Evolutionary conservation across 345 rosid genomes (phyloP), one percentile per base, ranked within the genome.

Genomic region (Pelargonium nanum): DNA sequence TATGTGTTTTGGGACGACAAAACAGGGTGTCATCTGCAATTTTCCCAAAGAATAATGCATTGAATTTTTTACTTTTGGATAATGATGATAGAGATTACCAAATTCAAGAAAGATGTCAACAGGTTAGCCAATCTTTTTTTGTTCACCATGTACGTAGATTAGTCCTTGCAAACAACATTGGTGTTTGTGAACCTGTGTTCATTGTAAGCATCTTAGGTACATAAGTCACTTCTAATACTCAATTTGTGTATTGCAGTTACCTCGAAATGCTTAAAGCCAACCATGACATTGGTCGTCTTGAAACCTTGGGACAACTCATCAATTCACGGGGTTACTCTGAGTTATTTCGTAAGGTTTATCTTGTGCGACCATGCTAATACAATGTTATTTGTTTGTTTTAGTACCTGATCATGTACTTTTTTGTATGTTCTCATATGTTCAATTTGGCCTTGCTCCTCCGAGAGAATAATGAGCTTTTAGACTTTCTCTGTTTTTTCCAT

Each of bases 381-480:
- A n/a, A n/a, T n/a, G n/a, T n/a, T n/a, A n/a, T n/a, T n/a, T n/a
- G n/a, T n/a, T n/a, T n/a, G n/a, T n/a, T n/a, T 92, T 64, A 82
- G 87, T 56, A 23, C 0, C 22, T 15, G 34, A 20, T 32, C 17
- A 19, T 65, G 55, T 56, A 1, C n/a, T n/a, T 48, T 26, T 60
- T 24, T 62, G 0, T 57, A 91, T 96, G 80, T 92, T 26, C 98
- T 96, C 0, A 72, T 92, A 58, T 85, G 96, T 64, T 92, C 96
- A 5, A 85, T 86, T 64, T 92, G 96, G 98, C 83, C 96, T n/a
- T 86, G 93, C 66, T 76, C 91, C 55, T 73, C 87, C 19, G 86
- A 92, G 56, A 81, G 85, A 70, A 86, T 92, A 16, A 72, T 74
- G 82, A 83, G 69, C 68, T 86, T 88, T 75, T 81, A 96, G 32